Conservation (phyloP, 2,329 filamentous ascomycete genomes). For the Decorospora gaudefroyi region DNA sequence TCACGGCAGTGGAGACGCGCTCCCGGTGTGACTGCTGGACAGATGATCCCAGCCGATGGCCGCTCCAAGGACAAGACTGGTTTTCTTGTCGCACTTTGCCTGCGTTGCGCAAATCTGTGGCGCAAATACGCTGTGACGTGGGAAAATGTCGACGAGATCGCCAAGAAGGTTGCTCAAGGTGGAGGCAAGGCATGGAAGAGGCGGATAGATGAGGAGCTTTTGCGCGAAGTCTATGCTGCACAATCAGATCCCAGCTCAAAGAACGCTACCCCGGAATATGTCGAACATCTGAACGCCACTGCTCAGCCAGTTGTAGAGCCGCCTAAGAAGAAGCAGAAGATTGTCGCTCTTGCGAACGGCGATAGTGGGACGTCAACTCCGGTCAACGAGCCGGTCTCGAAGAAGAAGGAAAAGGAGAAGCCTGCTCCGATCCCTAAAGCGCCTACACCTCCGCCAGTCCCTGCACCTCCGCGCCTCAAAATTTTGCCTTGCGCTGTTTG, state of each 20-base stretch:
- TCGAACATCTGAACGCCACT: conserved; percentile 30
- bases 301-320: conserved; percentile 51
- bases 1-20: conserved; percentile 93
- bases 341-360: conserved; percentile 48
- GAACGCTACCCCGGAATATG: conserved; percentile 35
- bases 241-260: conserved; percentile 37
- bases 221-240: conserved; percentile 63
- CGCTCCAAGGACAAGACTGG: conserved; percentile 78
- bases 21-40: conserved; percentile 73
- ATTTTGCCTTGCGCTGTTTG: conserved; percentile 86
- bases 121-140: conserved; percentile 94
- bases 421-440: conserved; percentile 54
- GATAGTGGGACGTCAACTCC: conserved; percentile 55
- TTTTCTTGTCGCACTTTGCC: conserved; percentile 80
- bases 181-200: conserved; percentile 85
- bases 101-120: conserved; percentile 91
- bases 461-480: conserved; percentile 78
- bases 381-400: conserved; percentile 48
- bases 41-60: conserved; percentile 68
- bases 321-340: conserved; percentile 65
- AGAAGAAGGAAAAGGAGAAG: conserved; percentile 47
- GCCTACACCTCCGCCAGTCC: conserved; percentile 64
- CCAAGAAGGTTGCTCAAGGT: conserved; percentile 80
- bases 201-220: conserved; percentile 89
- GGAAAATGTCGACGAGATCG: conserved; percentile 89